A percentile compares a stretch with the other conserved stretches of the same genome.
These are phyloP conservation scores for Moringa oleifera DNA, from an alignment of 345 rosid genomes.

Conservation along the genomic window DNA sequence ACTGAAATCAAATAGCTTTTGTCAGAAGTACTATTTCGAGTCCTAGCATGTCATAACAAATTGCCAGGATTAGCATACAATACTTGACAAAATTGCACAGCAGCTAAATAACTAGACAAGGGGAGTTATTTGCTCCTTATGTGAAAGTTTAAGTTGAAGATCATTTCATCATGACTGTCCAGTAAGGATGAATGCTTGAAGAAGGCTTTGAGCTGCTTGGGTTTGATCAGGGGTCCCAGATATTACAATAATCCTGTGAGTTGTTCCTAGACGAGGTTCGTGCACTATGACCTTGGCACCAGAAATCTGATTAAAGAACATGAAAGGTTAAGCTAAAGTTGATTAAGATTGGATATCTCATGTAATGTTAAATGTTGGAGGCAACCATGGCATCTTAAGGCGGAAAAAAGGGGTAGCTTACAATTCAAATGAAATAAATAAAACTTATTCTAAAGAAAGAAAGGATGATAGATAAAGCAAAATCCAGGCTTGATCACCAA, in stretches of 20 bases:
- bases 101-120: background rate
- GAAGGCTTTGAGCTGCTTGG: constrained; percentile 94
- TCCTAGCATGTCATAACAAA: no score
- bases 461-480: background rate
- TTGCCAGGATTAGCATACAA: background rate
- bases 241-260: constrained; percentile 78
- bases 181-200: constrained; percentile 84
- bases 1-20: background rate
- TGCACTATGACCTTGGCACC: constrained; percentile 91
- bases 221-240: constrained; percentile 96
- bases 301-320: constrained; percentile 68
- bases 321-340: constrained; percentile 23
- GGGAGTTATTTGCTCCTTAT: constrained; percentile 3
- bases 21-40: background rate
- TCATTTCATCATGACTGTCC: constrained; percentile 41
- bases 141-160: constrained; percentile 7
- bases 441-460: background rate
- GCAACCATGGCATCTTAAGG: background rate
- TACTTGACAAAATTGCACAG: background rate
- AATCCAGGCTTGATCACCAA: background rate
- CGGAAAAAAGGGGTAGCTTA: constrained; percentile 1
- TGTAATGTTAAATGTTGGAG: background rate
- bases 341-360: constrained; percentile 9
- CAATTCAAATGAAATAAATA: background rate
- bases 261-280: constrained; percentile 67